Evolutionary conservation across 2,329 filamentous ascomycete species (phyloP), one percentile per base, ranked within the genome.

Genomic region (Scytalidium lignicola): DNA sequence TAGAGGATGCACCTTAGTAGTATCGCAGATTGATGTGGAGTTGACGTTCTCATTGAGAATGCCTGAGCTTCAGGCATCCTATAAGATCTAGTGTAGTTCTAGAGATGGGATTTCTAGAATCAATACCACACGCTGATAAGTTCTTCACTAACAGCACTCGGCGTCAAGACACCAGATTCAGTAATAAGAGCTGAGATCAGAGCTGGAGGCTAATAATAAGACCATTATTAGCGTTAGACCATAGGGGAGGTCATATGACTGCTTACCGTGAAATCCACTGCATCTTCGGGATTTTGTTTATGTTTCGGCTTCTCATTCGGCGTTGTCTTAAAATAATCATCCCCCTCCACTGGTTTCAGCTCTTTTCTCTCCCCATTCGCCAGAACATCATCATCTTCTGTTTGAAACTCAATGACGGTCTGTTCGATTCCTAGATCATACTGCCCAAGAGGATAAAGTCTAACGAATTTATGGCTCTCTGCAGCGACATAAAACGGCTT

Each of bases 381-480:
- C 32, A 59, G 70, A 48, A 81, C 74, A 39, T 74, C 69, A 7
- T 74, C 69, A 52, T 78, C 72, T 4, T 78, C 74, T 1, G 80
- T 81, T 58, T 75, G 76, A 65, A 93, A 95, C 44, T 88, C 81
- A 51, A 93, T 75, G 13, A 95, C 78, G 28, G 82, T 78, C 68
- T 96, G 90, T 63, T 86, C 79, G 56, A 95, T 83, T 0, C 88
- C 88, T 51, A 95, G 72, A 63, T 93, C 88, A 51, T 85, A 82
- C 68, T 96, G 90, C 54, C 85, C 83, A 19, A 93, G 72, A 1
- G 92, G 89, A 61, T 91, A 93, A 48, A 93, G 78, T 60, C 90
- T 80, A 42, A 95, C 90, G 64, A 99, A 96, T 71, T 99, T 99
- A 74, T 99, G 93, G 61, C 88, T 95, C 73, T 99, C 93, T 1